These are phyloP conservation scores for Hyphopichia wangnamkhiaoensis DNA, from an alignment of 1,139 yeast species.

Conservation along the genomic window DNA sequence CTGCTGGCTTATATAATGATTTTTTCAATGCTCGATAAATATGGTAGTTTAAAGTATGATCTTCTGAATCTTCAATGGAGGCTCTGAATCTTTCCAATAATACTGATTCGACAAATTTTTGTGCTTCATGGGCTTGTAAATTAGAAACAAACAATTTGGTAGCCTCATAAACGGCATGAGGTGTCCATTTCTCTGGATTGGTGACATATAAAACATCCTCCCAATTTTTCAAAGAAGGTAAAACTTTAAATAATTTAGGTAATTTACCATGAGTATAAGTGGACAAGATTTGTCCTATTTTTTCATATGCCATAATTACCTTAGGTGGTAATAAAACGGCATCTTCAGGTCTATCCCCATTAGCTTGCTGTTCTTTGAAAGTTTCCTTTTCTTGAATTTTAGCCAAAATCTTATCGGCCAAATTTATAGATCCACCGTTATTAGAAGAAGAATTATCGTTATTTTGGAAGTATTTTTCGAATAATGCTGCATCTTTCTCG, in stretches of 20 bases:
- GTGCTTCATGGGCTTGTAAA: constrained; percentile 84
- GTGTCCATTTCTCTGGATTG: constrained; percentile 91
- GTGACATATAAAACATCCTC: constrained; percentile 92
- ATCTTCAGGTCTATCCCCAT: constrained; percentile 32
- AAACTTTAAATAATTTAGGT: constrained; percentile 91
- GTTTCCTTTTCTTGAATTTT: constrained; percentile 76
- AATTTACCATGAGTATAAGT: constrained; percentile 96
- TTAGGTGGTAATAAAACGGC: constrained; percentile 88
- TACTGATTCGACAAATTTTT: constrained; percentile 73
- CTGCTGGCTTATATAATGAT: constrained; percentile 93
- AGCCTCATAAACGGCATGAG: constrained; percentile 95
- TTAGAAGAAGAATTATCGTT: constrained; percentile 24
- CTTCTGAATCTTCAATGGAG: constrained; percentile 77
- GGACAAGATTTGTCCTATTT: constrained; percentile 82
- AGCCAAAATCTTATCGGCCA: constrained; percentile 92
- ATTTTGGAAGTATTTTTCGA: constrained; percentile 61
- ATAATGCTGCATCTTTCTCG: constrained; percentile 69
- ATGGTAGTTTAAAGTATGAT: constrained; percentile 78
- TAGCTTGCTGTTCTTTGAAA: constrained; percentile 23
- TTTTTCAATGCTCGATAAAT: constrained; percentile 89
- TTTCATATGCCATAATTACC: constrained; percentile 90
- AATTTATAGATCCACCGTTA: constrained; percentile 55
- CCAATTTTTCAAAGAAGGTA: constrained; percentile 93
- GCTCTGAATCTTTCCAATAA: constrained; percentile 82
- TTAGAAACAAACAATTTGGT: constrained; percentile 92